phyloP scores from a whole-genome alignment of 2,329 filamentous ascomycete species.

The Monosporascus sp. region DNA sequence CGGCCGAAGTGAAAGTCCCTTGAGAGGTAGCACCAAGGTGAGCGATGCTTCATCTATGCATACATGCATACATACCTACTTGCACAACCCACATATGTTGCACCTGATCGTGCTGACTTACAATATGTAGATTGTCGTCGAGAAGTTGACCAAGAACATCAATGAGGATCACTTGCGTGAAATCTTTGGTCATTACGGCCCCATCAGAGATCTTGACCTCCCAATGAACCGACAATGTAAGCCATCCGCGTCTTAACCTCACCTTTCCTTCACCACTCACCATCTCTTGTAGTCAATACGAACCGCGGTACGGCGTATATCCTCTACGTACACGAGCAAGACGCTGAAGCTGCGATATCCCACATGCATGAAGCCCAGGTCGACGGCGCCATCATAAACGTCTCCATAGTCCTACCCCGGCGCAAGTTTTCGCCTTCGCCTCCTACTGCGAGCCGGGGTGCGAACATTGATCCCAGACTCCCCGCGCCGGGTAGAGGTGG shows the following conservation, averaged over 20 bases:
- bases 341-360: slow-evolving; percentile 83
- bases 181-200: slow-evolving; percentile 86
- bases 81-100: not conserved
- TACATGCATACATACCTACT: not conserved
- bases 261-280: slow-evolving; percentile 3
- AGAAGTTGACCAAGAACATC: slow-evolving; percentile 93
- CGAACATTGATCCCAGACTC: slow-evolving; percentile 53
- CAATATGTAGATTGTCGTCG: slow-evolving; percentile 73
- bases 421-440: slow-evolving; percentile 79
- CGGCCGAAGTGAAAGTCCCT: slow-evolving; percentile 21
- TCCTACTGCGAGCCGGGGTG: slow-evolving; percentile 61
- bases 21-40: slow-evolving; percentile 29
- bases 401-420: slow-evolving; percentile 82
- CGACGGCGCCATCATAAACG: slow-evolving; percentile 76
- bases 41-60: not conserved
- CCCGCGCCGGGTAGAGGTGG: slow-evolving; percentile 33
- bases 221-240: slow-evolving; percentile 82
- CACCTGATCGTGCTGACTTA: slow-evolving; percentile 2
- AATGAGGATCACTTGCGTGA: slow-evolving; percentile 83
- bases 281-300: slow-evolving; percentile 59
- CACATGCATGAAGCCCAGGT: slow-evolving; percentile 98
- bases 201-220: slow-evolving; percentile 81
- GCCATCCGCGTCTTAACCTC: not conserved
- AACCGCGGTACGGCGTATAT: slow-evolving; percentile 95
- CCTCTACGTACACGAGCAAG: slow-evolving; percentile 68